A percentile compares a stretch with the other conserved stretches of the same genome.
These are phyloP conservation scores for Prunus fruticosa DNA, from an alignment of 306 rosid genomes.

Conservation along the genomic window DNA sequence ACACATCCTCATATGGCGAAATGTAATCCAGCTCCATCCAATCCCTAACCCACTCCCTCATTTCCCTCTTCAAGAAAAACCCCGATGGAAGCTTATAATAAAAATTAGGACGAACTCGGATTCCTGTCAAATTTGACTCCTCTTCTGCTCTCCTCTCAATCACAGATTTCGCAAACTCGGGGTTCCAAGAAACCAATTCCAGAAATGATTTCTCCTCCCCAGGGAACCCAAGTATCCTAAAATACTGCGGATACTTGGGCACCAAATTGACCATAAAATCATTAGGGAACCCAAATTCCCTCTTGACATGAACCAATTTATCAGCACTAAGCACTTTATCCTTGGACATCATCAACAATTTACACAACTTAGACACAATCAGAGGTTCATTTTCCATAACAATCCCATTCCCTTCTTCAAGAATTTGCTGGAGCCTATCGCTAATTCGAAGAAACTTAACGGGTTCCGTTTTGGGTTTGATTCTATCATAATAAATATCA, in stretches of 20 bases:
- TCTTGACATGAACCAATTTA: slow-evolving; percentile 76
- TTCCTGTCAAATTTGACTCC: slow-evolving; percentile 52
- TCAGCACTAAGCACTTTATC: slow-evolving; percentile 64
- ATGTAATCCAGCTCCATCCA: slow-evolving; percentile 81
- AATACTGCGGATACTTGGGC: slow-evolving; percentile 67
- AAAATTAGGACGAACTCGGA: slow-evolving; percentile 76
- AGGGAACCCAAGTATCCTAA: slow-evolving; percentile 59
- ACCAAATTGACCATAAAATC: slow-evolving; percentile 83
- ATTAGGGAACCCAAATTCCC: slow-evolving; percentile 83
- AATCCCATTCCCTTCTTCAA: slow-evolving; percentile 52
- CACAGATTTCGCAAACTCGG: slow-evolving; percentile 67
- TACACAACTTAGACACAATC: slow-evolving; percentile 65
- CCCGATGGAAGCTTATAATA: slow-evolving; percentile 62
- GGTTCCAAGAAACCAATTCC: slow-evolving; percentile 69
- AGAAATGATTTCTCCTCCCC: slow-evolving; percentile 71
- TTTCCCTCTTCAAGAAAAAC: slow-evolving; percentile 69
- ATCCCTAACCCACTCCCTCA: slow-evolving; percentile 94
- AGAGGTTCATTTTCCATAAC: slow-evolving; percentile 43
- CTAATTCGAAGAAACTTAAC: slow-evolving; percentile 52
- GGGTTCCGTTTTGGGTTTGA: slow-evolving; percentile 71
- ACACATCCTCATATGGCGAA: slow-evolving; percentile 69
- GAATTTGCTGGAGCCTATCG: slow-evolving; percentile 42
- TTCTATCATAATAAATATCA: slow-evolving; percentile 50
- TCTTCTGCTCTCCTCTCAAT: slow-evolving; percentile 76
- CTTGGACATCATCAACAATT: slow-evolving; percentile 77